Evolutionary conservation across 495 filamentous ascomycete species (phyloP).

Genomic region (Filosporella fistucella): DNA sequence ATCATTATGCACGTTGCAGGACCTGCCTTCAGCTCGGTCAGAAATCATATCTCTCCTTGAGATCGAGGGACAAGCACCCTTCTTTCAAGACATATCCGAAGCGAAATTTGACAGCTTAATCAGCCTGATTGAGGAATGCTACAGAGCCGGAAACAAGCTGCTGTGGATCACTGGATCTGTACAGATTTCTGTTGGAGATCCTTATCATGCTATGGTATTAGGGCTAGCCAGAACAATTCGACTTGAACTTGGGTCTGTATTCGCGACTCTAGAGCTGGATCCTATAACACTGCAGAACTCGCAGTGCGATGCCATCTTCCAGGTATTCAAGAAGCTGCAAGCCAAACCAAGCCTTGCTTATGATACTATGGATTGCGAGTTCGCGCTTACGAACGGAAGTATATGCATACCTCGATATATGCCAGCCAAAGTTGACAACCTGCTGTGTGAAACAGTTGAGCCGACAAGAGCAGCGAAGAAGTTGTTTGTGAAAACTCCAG

Average conservation of each 20-base stretch:
- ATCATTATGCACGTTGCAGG: constrained; percentile 16
- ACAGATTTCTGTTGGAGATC: constrained; percentile 33
- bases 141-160: not conserved
- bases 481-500: not conserved
- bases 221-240: constrained; percentile 39
- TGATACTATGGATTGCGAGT: constrained; percentile 12
- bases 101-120: constrained; percentile 20
- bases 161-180: constrained; percentile 37
- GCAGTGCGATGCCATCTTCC: not conserved
- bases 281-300: too few species aligned
- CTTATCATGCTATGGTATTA: constrained; percentile 30
- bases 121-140: constrained; percentile 2
- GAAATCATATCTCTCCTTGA: constrained; percentile 35
- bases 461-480: not conserved
- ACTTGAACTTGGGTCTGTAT: constrained; percentile 31
- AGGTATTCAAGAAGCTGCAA: constrained; percentile 10
- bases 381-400: not conserved
- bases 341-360: not conserved
- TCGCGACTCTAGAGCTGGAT: constrained; percentile 40
- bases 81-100: constrained; percentile 25
- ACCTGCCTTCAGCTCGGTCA: constrained; percentile 15
- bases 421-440: too few species aligned
- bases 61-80: constrained; percentile 15
- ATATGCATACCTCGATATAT: too few species aligned
- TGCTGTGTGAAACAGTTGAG: not conserved